phyloP scores from a whole-genome alignment of 495 filamentous ascomycete genomes.

The Penicillium riverlandense region DNA sequence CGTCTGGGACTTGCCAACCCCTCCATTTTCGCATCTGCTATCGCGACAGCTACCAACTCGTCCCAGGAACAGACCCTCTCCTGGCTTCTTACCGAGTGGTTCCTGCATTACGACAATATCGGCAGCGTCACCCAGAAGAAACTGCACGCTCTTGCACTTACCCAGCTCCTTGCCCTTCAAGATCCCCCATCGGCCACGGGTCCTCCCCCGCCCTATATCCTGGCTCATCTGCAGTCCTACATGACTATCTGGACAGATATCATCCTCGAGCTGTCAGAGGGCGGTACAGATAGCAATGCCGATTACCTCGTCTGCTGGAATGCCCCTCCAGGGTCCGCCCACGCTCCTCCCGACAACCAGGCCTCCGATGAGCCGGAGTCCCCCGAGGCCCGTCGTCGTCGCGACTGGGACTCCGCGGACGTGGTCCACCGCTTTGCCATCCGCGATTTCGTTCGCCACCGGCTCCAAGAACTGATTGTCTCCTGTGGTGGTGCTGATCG shows the following conservation, averaged over 20 bases:
- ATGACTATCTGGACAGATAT: slow-evolving; percentile 66
- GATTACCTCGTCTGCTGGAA: slow-evolving; percentile 51
- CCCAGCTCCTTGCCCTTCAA: slow-evolving; percentile 64
- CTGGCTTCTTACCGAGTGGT: slow-evolving; percentile 86
- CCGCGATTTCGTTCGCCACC: slow-evolving; percentile 60
- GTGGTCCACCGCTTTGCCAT: slow-evolving; percentile 65
- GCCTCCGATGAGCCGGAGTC: slow-evolving; percentile 45
- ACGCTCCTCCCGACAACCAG: slow-evolving; percentile 17
- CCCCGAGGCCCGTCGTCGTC: slow-evolving; percentile 52
- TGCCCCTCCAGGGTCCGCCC: slow-evolving; percentile 18
- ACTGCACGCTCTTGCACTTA: slow-evolving; percentile 73
- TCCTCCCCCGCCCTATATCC: slow-evolving; percentile 41
- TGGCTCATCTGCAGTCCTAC: slow-evolving; percentile 55
- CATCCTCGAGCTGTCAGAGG: slow-evolving; percentile 52
- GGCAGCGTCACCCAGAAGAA: slow-evolving; percentile 69
- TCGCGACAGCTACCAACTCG: slow-evolving; percentile 30
- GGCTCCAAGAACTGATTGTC: slow-evolving; percentile 57
- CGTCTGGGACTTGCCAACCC: slow-evolving; percentile 69
- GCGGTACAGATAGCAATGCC: slow-evolving; percentile 30
- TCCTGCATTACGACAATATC: slow-evolving; percentile 76
- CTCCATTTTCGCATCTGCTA: slow-evolving; percentile 51
- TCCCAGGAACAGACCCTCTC: slow-evolving; percentile 44
- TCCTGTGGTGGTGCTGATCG: slow-evolving; percentile 61
- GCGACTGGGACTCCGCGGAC: slow-evolving; percentile 53
- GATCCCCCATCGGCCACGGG: slow-evolving; percentile 27